These are phyloP conservation scores for Rubroshorea leprosula DNA, from an alignment of 345 rosid species.

Conservation along the genomic window DNA sequence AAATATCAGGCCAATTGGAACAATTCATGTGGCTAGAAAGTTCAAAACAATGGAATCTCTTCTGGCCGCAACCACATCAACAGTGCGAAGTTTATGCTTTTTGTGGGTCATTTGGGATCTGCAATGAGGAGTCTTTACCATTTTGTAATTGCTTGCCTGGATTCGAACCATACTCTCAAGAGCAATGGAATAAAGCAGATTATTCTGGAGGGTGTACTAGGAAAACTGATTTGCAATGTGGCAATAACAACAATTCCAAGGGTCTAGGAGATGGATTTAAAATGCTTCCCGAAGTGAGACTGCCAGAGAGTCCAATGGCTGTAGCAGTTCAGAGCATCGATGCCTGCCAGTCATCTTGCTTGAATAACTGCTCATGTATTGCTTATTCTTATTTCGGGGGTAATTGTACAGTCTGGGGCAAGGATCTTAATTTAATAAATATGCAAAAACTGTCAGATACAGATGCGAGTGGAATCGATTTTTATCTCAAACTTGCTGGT, in stretches of 20 bases:
- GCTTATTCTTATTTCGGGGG: conserved; percentile 21
- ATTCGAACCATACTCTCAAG: conserved; percentile 17
- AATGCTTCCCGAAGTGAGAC: background rate
- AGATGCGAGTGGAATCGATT: too few relatives aligned
- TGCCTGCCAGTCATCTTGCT: conserved; percentile 22
- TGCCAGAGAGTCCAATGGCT: conserved; percentile 3
- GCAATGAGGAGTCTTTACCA: conserved; percentile 3
- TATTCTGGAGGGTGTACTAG: conserved; percentile 24
- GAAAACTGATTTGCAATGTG: conserved; percentile 10
- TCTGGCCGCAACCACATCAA: conserved; percentile 59
- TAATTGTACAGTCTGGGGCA: conserved; percentile 17
- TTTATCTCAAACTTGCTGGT: too few relatives aligned
- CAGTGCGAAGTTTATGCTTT: too few relatives aligned
- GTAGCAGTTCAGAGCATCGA: background rate
- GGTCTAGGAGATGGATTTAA: conserved; percentile 17
- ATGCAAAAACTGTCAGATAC: too few relatives aligned
- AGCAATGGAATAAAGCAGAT: conserved; percentile 17
- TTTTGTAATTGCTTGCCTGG: conserved; percentile 26
- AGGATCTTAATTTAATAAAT: background rate
- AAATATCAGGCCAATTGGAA: conserved; percentile 52
- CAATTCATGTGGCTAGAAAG: conserved; percentile 31
- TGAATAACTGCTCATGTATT: conserved; percentile 27
- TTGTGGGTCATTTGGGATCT: conserved; percentile 47
- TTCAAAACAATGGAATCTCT: conserved; percentile 39
- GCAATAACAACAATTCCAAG: background rate